Base-by-base conservation (phyloP, 345 rosid genomes). In the Eucalyptus fibrosa region DNA sequence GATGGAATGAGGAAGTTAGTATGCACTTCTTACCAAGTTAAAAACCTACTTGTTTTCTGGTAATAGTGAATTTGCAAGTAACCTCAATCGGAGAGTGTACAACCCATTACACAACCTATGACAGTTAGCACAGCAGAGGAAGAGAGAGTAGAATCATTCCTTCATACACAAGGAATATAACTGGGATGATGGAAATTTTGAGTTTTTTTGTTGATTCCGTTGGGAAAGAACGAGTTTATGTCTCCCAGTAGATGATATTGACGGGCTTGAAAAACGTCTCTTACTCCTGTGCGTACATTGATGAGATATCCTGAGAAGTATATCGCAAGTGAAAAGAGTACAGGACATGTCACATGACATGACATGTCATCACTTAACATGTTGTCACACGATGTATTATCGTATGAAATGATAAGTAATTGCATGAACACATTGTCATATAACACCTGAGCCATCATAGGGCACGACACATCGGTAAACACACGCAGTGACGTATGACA, bases 381-480 rank as follows among this genome's bases (percentile, higher is more conserved):
- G 37, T 65, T 3, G 21, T n/a, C 0, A 14, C 40, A 65, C 3
- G 10, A n/a, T 7, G 32, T 14, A 10, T 15, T 2, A 8, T 65
- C 2, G 19, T 4, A 16, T 65, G 77, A 65, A 65, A 65, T 30
- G 1, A 30, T n/a, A 0, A 32, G 18, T n/a, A n/a, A 30, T n/a
- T 0, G 11, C 37, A n/a, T 7, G 37, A 32, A 9, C 37, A 15
- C 0, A 2, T 65, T 2, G 10, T 65, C 77, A n/a, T 65, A 15
- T n/a, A 65, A n/a, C 77, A 65, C 11, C 77, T 6, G 11, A n/a
- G 77, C 34, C 37, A 16, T 4, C 77, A 4, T 14, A n/a, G 77
- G 77, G 40, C 19, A 65, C 21, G 3, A 7, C 21, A 65, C 5
- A 8, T n/a, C 2, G 16, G 17, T 34, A 65, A 65, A 65, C 77